phyloP scores from a whole-genome alignment of 1,284 basidiomycete species.

The Cerrena zonata region DNA sequence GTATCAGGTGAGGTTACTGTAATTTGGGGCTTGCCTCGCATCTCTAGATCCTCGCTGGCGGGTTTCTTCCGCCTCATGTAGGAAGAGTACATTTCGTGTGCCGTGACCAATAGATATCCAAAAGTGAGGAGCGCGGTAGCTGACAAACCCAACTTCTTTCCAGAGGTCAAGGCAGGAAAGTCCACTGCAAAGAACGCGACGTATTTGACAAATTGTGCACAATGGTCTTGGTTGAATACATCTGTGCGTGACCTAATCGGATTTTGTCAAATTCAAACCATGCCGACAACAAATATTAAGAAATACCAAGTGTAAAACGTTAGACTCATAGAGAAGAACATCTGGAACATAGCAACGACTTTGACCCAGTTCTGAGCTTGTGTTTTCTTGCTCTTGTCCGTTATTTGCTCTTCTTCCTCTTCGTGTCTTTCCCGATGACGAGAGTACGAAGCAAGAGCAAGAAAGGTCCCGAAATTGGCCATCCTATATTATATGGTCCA shows the following conservation, averaged over 20 bases:
- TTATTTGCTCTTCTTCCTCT: neutral
- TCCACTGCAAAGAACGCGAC: conserved; percentile 29
- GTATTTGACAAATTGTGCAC: conserved; percentile 26
- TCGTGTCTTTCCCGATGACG: conserved; percentile 25
- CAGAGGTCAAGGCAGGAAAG: conserved; percentile 26
- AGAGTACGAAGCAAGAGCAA: conserved; percentile 36
- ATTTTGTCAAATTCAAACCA: neutral
- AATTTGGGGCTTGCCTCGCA: neutral
- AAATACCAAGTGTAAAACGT: conserved; percentile 36
- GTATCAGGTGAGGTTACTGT: neutral
- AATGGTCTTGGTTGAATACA: conserved; percentile 19
- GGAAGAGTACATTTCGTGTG: conserved; percentile 29
- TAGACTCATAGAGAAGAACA: conserved; percentile 32
- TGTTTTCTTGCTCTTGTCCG: neutral
- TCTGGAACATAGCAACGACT: conserved; percentile 34
- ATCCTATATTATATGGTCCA: conserved; percentile 24
- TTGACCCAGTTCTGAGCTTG: conserved; percentile 21
- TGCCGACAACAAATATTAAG: neutral
- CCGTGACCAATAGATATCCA: conserved; percentile 28
- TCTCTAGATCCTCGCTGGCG: neutral
- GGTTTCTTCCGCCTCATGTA: conserved; percentile 8
- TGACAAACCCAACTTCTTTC: conserved; percentile 29
- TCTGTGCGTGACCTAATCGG: conserved; percentile 4
- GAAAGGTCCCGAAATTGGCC: conserved; percentile 36
- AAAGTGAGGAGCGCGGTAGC: conserved; percentile 28